Conservation (phyloP, 2,329 filamentous ascomycete species). For the Trematosphaeria pertusa region DNA sequence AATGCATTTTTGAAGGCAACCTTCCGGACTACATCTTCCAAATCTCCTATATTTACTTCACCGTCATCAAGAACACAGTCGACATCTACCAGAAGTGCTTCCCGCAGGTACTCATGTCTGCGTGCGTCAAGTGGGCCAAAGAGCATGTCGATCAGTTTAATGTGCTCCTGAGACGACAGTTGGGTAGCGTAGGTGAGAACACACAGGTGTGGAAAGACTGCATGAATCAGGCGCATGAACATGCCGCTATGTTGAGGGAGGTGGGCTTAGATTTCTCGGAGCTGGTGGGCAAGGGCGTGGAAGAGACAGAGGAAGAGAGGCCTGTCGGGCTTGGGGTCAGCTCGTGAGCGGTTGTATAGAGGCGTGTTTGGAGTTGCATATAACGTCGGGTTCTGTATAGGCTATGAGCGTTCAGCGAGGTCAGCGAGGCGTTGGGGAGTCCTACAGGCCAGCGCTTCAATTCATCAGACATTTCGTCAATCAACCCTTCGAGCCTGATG, state of each 20-base stretch:
- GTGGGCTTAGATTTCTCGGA: slow-evolving; percentile 91
- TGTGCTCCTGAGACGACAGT: slow-evolving; percentile 77
- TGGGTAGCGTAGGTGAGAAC: slow-evolving; percentile 83
- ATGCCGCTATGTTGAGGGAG: slow-evolving; percentile 79
- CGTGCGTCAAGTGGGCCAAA: slow-evolving; percentile 98
- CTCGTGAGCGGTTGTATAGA: slow-evolving; percentile 1
- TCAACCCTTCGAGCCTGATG: too few relatives aligned
- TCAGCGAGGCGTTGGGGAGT: too few relatives aligned
- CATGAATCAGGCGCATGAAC: slow-evolving; percentile 79
- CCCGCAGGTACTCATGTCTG: slow-evolving; percentile 84
- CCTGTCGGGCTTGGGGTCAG: slow-evolving; percentile 41
- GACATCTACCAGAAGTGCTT: slow-evolving; percentile 82
- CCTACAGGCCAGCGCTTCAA: too few relatives aligned
- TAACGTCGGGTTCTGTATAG: neutral
- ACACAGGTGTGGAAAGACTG: slow-evolving; percentile 82
- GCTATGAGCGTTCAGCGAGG: neutral
- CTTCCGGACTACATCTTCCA: slow-evolving; percentile 94
- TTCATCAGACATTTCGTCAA: too few relatives aligned
- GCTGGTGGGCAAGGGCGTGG: slow-evolving; percentile 65
- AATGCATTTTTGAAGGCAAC: slow-evolving; percentile 95
- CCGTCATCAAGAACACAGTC: slow-evolving; percentile 90
- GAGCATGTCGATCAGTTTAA: slow-evolving; percentile 93
- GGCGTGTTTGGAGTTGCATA: neutral
- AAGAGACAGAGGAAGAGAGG: slow-evolving; percentile 15
- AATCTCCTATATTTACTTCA: slow-evolving; percentile 94